These are phyloP conservation scores for Blastocladiella britannica DNA, from an alignment of 192 early-diverging fungal species.

Conservation along the genomic window DNA sequence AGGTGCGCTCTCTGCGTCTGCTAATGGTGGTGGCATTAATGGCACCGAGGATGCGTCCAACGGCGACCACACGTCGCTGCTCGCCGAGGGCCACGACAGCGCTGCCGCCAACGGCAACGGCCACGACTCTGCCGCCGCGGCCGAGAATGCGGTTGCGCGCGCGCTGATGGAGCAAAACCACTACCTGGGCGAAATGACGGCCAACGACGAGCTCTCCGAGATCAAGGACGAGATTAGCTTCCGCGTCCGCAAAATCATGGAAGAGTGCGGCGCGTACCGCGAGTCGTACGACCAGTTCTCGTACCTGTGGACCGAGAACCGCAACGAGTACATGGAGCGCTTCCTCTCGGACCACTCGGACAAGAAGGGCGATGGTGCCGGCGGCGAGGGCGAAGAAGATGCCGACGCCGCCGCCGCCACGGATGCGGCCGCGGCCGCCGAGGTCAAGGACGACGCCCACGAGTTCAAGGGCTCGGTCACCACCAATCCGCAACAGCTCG, in stretches of 20 bases:
- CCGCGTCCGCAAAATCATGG: slow-evolving; percentile 22
- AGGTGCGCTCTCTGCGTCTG: too few relatives aligned
- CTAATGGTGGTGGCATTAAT: too few relatives aligned
- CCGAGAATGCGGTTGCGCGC: slow-evolving; percentile 6
- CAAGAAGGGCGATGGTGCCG: slow-evolving; percentile 8
- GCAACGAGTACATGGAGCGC: slow-evolving; percentile 41
- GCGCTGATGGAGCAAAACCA: slow-evolving; percentile 22
- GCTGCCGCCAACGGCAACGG: slow-evolving; percentile 58
- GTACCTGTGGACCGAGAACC: slow-evolving; percentile 44
- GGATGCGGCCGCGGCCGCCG: neutral
- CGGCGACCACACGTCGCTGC: slow-evolving; percentile 65
- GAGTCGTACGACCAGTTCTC: slow-evolving; percentile 39
- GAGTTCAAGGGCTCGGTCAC: neutral
- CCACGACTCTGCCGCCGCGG: slow-evolving; percentile 9
- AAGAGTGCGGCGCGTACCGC: slow-evolving; percentile 23
- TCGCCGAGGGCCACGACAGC: slow-evolving; percentile 78
- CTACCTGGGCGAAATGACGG: slow-evolving; percentile 33
- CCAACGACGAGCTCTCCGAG: slow-evolving; percentile 18
- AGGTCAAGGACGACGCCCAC: neutral
- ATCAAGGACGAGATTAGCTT: slow-evolving; percentile 17
- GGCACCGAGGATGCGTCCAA: slow-evolving; percentile 57
- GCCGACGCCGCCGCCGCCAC: slow-evolving; percentile 13
- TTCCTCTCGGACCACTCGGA: slow-evolving; percentile 22
- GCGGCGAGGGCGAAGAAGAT: slow-evolving; percentile 8
- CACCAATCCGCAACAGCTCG: slow-evolving; percentile 22